These are phyloP conservation scores for Symbiodinium natans DNA, from an alignment of 73 alveolate genomes.

Conservation along the genomic window DNA sequence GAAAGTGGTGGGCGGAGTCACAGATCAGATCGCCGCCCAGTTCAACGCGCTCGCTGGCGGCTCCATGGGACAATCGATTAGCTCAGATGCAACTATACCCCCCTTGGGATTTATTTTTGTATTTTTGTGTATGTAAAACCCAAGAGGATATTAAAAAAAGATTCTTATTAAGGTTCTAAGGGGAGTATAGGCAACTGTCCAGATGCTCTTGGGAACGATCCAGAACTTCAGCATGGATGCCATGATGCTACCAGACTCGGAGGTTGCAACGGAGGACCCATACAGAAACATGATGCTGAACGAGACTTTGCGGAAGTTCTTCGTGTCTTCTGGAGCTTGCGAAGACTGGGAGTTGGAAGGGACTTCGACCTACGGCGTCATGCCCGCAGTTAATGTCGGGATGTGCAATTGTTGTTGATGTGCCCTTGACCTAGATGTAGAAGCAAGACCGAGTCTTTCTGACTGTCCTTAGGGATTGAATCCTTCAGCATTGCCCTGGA, in stretches of 20 bases:
- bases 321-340: constrained; percentile 23
- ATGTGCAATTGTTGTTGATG: too few species aligned
- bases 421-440: neutral
- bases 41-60: neutral
- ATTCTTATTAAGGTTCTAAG: too few species aligned
- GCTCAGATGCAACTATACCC: neutral
- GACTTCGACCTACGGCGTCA: constrained; percentile 14
- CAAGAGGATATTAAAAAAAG: too few species aligned
- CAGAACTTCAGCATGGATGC: constrained; percentile 11
- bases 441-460: too few species aligned
- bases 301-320: neutral
- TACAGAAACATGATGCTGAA: neutral
- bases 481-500: neutral
- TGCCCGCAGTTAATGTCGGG: neutral
- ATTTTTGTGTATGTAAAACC: too few species aligned
- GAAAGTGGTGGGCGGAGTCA: constrained; percentile 44
- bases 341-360: neutral
- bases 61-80: neutral
- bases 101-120: too few species aligned
- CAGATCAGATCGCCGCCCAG: constrained; percentile 58
- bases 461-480: neutral
- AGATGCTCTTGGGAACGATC: constrained; percentile 32
- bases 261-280: neutral
- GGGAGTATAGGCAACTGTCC: too few species aligned
- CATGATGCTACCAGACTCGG: constrained; percentile 59